These are phyloP conservation scores for Cladorrhinum sp. DNA, from an alignment of 2,329 filamentous ascomycete genomes.

Conservation along the genomic window DNA sequence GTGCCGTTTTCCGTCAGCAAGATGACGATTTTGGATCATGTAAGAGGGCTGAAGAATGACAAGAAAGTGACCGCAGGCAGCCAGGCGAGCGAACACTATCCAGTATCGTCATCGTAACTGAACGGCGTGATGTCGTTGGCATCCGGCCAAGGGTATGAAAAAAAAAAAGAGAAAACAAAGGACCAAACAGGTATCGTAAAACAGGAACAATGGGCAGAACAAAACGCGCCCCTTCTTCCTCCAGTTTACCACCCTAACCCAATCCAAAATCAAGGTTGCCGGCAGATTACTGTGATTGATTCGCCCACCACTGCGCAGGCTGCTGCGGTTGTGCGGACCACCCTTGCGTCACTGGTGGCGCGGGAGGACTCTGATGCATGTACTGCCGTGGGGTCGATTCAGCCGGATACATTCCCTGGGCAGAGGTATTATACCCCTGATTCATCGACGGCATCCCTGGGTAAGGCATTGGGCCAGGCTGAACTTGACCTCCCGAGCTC, in stretches of 20 bases:
- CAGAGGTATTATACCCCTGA: constrained; percentile 54
- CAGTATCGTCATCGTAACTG: neutral
- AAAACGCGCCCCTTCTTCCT: neutral
- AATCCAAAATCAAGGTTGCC: too few relatives aligned
- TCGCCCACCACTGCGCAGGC: constrained; percentile 56
- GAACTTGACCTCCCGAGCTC: constrained; percentile 52
- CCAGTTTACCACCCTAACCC: neutral
- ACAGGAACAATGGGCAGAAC: neutral
- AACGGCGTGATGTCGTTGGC: neutral
- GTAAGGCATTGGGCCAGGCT: constrained; percentile 56
- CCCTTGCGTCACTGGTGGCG: constrained; percentile 49
- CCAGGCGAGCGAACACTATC: neutral
- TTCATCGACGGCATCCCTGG: constrained; percentile 60
- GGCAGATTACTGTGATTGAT: constrained; percentile 44
- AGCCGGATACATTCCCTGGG: constrained; percentile 57
- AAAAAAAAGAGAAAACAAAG: too few relatives aligned
- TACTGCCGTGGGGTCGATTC: constrained; percentile 65
- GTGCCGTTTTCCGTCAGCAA: too few relatives aligned
- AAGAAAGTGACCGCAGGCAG: neutral
- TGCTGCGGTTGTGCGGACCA: constrained; percentile 45
- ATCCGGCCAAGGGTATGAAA: neutral
- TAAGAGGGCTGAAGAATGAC: neutral
- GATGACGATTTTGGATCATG: too few relatives aligned
- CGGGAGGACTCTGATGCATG: constrained; percentile 60
- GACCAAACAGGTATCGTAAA: neutral